These are phyloP conservation scores for Tetratostichococcus sp. DNA, from an alignment of 139 green algal genomes.

Conservation along the genomic window DNA sequence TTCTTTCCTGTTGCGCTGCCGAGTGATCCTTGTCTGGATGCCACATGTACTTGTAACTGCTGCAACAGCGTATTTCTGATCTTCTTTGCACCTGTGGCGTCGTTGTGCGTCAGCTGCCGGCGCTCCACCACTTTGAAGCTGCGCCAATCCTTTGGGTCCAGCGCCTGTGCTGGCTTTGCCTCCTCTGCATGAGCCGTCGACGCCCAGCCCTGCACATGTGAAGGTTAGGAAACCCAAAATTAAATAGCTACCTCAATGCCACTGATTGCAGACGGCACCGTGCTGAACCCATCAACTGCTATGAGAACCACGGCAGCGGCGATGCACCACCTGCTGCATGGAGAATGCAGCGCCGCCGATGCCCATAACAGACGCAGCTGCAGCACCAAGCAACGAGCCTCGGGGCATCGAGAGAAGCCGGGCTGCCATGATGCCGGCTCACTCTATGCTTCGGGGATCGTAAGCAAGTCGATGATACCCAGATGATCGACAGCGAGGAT, in stretches of 20 bases:
- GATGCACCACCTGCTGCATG: background rate
- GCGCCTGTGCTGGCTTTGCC: constrained; percentile 1
- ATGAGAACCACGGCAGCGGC: too few relatives aligned
- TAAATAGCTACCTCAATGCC: too few relatives aligned
- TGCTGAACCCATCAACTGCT: too few relatives aligned
- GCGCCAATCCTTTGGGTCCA: constrained; percentile 35
- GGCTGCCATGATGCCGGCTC: background rate
- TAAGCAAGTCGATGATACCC: too few relatives aligned
- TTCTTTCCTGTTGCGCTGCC: too few relatives aligned
- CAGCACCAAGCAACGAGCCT: background rate
- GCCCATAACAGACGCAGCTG: background rate
- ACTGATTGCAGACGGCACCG: too few relatives aligned
- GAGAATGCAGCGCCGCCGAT: background rate
- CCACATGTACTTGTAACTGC: background rate
- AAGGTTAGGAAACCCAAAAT: too few relatives aligned
- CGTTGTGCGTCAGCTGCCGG: constrained; percentile 28
- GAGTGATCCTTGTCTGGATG: too few relatives aligned
- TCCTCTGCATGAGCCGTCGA: constrained; percentile 7
- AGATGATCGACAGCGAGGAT: too few relatives aligned
- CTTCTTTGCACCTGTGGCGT: background rate
- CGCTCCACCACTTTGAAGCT: constrained; percentile 34
- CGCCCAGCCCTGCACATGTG: background rate
- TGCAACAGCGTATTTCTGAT: background rate
- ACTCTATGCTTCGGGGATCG: too few relatives aligned
- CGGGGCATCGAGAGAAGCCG: background rate